Evolutionary conservation across 1,139 yeast species (phyloP).

Genomic region (Suhomyces taliae): DNA sequence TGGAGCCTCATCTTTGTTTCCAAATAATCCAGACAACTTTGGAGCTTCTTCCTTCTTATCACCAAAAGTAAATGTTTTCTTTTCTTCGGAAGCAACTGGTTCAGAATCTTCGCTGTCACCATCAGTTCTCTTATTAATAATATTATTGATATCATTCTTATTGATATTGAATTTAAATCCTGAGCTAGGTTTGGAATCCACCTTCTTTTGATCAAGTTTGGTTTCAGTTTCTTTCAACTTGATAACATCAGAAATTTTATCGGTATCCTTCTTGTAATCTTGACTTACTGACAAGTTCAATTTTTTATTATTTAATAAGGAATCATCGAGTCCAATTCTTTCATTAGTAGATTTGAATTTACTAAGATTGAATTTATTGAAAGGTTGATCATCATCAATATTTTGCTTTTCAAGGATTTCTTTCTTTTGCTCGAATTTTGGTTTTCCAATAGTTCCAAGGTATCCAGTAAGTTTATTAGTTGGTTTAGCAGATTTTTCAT

Average conservation of each 20-base stretch:
- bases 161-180: conserved; percentile 41
- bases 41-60: conserved; percentile 8
- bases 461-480: conserved; percentile 28
- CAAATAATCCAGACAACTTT: conserved; percentile 3
- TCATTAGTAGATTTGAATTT: conserved; percentile 16
- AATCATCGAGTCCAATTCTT: conserved; percentile 22
- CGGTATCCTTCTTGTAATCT: conserved; percentile 27
- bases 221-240: conserved; percentile 27
- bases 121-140: conserved; percentile 22
- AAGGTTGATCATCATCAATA: conserved; percentile 19
- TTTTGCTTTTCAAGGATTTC: neutral
- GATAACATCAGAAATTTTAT: conserved; percentile 28
- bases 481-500: conserved; percentile 8
- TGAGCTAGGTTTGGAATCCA: conserved; percentile 29
- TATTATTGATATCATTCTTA: conserved; percentile 24
- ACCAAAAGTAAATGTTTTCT: conserved; percentile 11
- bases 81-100: neutral
- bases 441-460: conserved; percentile 33
- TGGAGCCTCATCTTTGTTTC: conserved; percentile 4
- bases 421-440: conserved; percentile 19
- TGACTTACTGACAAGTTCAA: conserved; percentile 26
- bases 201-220: conserved; percentile 6
- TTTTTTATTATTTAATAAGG: conserved; percentile 19
- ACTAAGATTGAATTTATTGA: conserved; percentile 14
- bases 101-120: neutral